Percentiles rank a stretch among this genome's conserved stretches.
Evolutionary conservation across 2,329 filamentous ascomycete species (phyloP).

Genomic region (Endoconidiophora polonica): DNA sequence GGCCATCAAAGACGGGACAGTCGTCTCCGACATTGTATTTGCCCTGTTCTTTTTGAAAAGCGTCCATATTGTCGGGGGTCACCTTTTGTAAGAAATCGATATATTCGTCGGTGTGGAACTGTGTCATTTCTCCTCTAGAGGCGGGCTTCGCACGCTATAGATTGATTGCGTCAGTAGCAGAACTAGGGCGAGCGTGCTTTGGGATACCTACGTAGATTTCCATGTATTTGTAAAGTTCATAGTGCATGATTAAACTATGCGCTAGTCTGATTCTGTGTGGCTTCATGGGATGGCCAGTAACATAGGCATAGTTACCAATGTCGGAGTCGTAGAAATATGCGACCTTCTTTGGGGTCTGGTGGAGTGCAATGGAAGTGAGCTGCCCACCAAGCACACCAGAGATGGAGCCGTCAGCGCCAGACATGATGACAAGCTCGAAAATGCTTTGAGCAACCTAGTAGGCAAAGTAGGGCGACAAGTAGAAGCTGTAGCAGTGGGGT

Average conservation of each 20-base stretch:
- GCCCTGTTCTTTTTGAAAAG: conserved; percentile 58
- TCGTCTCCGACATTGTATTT: conserved; percentile 95
- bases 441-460: neutral
- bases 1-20: conserved; percentile 90
- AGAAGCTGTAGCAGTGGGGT: too few relatives aligned
- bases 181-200: neutral
- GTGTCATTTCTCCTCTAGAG: conserved; percentile 73
- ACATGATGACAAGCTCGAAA: conserved; percentile 1
- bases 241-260: conserved; percentile 90
- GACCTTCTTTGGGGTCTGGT: conserved; percentile 53
- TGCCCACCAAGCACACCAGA: conserved; percentile 10
- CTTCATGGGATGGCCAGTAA: conserved; percentile 96
- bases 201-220: conserved; percentile 65
- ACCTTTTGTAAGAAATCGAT: conserved; percentile 90
- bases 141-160: conserved; percentile 69
- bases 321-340: conserved; percentile 98
- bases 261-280: conserved; percentile 89
- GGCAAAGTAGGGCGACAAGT: neutral
- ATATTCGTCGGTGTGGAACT: conserved; percentile 91
- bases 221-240: conserved; percentile 92
- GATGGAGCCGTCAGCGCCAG: conserved; percentile 10
- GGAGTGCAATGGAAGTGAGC: conserved; percentile 30
- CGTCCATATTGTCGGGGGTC: conserved; percentile 96
- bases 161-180: neutral
- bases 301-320: conserved; percentile 95